A percentile compares a stretch with the other conserved stretches of the same genome.
These are phyloP conservation scores for Gastrodia elata DNA, from an alignment of 106 monocot species.

Conservation along the genomic window DNA sequence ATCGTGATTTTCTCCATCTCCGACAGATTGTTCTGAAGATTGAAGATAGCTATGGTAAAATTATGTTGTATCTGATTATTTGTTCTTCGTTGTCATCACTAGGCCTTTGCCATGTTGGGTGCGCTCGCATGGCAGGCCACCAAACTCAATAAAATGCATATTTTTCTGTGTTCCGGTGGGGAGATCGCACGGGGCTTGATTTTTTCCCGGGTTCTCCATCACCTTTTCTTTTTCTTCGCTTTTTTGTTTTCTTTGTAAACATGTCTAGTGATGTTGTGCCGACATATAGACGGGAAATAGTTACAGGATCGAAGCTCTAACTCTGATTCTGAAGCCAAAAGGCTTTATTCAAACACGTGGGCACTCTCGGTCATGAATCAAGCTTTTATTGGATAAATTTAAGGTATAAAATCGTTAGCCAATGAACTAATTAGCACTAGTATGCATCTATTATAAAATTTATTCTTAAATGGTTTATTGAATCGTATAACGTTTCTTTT, in stretches of 20 bases:
- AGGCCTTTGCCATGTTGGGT: conserved; percentile 12
- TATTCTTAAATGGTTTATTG: not conserved
- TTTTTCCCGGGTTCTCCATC: conserved; percentile 6
- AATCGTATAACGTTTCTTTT: not conserved
- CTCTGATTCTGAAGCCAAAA: not conserved
- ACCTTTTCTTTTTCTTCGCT: not conserved
- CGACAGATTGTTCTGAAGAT: not conserved
- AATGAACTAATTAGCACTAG: not conserved
- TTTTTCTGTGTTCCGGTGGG: conserved; percentile 1
- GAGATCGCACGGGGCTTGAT: conserved; percentile 1
- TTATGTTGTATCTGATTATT: not conserved
- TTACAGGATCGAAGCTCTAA: not conserved
- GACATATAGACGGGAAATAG: not conserved
- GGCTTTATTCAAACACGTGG: not conserved
- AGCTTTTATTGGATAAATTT: not conserved
- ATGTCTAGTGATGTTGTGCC: not conserved
- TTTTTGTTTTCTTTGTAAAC: not conserved
- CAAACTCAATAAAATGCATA: not conserved
- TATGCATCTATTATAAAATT: too few species aligned
- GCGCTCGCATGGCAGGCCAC: conserved; percentile 9
- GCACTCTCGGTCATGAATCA: not conserved
- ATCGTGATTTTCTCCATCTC: not conserved
- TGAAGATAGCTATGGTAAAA: not conserved
- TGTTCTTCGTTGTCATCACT: not conserved
- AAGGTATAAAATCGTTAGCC: not conserved